A percentile compares a stretch with the other conserved stretches of the same genome.
Conservation (phyloP, 257 asterid genomes). For the Plectranthus barbatus region DNA sequence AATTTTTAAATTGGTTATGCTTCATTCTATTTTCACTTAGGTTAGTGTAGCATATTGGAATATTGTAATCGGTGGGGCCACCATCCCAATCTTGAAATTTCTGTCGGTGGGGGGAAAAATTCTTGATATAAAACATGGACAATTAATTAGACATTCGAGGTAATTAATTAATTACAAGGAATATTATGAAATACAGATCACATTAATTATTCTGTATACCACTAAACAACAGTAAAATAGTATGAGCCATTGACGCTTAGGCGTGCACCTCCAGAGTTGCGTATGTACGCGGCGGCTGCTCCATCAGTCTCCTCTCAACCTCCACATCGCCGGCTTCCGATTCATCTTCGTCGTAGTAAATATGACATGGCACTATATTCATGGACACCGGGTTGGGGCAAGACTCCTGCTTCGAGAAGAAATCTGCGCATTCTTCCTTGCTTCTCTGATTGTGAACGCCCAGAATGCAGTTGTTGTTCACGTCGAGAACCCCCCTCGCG, state of each 20-base stretch:
- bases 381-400: slow-evolving; percentile 34
- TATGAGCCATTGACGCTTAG: background rate
- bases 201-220: too few relatives aligned
- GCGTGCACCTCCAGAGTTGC: slow-evolving; percentile 16
- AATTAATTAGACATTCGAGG: too few relatives aligned
- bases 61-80: too few relatives aligned
- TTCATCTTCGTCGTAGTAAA: background rate
- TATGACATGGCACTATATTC: slow-evolving; percentile 28
- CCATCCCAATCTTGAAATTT: too few relatives aligned
- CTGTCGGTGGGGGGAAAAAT: too few relatives aligned
- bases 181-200: too few relatives aligned
- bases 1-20: too few relatives aligned
- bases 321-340: background rate
- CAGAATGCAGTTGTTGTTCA: slow-evolving; percentile 46
- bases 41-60: too few relatives aligned
- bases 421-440: slow-evolving; percentile 22
- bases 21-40: too few relatives aligned
- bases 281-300: slow-evolving; percentile 23
- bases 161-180: too few relatives aligned
- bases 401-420: slow-evolving; percentile 23
- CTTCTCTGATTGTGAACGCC: slow-evolving; percentile 47
- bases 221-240: background rate
- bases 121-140: too few relatives aligned
- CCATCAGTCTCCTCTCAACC: slow-evolving; percentile 13
- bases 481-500: slow-evolving; percentile 26